Conservation (phyloP, 805 yeast genomes). For the Phaffomyces opuntiae region DNA sequence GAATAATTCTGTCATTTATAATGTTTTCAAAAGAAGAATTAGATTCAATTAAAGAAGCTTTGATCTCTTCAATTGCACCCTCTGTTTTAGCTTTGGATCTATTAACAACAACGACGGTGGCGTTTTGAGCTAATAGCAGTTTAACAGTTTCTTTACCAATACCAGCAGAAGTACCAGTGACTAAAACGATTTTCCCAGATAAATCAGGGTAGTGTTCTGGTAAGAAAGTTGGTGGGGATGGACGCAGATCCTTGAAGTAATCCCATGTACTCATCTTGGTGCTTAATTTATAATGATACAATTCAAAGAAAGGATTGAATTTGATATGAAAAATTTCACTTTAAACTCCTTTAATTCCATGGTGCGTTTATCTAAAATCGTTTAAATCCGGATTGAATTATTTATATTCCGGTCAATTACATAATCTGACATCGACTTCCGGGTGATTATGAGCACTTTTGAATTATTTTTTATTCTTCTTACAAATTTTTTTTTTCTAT, state of each 20-base stretch:
- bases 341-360: no score
- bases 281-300: no score
- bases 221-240: slow-evolving; percentile 19
- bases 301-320: no score
- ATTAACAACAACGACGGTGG: slow-evolving; percentile 31
- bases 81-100: slow-evolving; percentile 29
- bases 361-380: no score
- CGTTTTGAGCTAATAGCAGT: slow-evolving; percentile 26
- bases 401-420: no score
- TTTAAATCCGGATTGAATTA: no score
- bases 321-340: no score
- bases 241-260: slow-evolving; percentile 9
- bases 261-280: not conserved
- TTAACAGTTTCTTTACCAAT: slow-evolving; percentile 28
- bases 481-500: not conserved
- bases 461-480: not conserved
- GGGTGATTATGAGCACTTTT: not conserved
- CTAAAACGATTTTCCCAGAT: slow-evolving; percentile 18
- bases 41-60: slow-evolving; percentile 18
- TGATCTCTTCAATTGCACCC: slow-evolving; percentile 23
- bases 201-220: slow-evolving; percentile 27
- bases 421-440: no score
- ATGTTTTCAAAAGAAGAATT: slow-evolving; percentile 3
- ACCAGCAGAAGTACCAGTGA: slow-evolving; percentile 31
- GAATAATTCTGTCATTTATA: slow-evolving; percentile 17